These are phyloP conservation scores for Trichoderma polysporum DNA, from an alignment of 2,329 filamentous ascomycete genomes.

Conservation along the genomic window DNA sequence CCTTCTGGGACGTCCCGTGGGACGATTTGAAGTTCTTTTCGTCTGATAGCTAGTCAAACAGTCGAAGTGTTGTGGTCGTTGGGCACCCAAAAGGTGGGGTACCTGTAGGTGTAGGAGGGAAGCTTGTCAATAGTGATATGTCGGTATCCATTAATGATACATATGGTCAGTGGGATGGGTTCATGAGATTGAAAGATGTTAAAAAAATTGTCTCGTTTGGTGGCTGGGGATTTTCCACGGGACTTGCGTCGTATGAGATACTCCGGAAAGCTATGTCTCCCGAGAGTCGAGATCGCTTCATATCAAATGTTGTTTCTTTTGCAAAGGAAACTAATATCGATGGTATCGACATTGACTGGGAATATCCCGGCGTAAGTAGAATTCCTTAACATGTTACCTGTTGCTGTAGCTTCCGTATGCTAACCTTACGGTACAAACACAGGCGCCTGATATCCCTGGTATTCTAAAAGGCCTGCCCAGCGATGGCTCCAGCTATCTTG, in stretches of 20 bases:
- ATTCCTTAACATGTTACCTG: neutral
- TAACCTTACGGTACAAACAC: neutral
- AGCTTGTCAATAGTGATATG: conserved; percentile 28
- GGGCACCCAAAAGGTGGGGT: no score
- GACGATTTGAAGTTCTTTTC: no score
- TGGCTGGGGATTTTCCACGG: conserved; percentile 31
- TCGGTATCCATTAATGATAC: conserved; percentile 24
- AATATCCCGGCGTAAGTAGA: conserved; percentile 34
- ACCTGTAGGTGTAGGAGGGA: no score
- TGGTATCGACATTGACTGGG: conserved; percentile 45
- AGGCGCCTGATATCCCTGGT: conserved; percentile 16
- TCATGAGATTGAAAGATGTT: conserved; percentile 25
- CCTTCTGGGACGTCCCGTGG: no score
- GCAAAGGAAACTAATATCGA: conserved; percentile 37
- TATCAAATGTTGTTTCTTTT: conserved; percentile 38
- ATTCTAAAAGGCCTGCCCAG: conserved; percentile 1
- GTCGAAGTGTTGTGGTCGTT: no score
- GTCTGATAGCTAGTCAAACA: no score
- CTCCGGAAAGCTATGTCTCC: conserved; percentile 27
- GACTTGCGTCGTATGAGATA: conserved; percentile 26
- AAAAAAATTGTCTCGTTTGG: conserved; percentile 34
- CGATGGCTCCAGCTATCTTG: conserved; percentile 9
- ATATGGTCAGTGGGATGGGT: conserved; percentile 28
- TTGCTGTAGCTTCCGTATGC: neutral
- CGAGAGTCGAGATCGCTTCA: conserved; percentile 36